A percentile compares a stretch with the other conserved stretches of the same genome.
phyloP scores from a whole-genome alignment of 1,284 basidiomycete genomes.

The Microbotryum scabiosae region DNA sequence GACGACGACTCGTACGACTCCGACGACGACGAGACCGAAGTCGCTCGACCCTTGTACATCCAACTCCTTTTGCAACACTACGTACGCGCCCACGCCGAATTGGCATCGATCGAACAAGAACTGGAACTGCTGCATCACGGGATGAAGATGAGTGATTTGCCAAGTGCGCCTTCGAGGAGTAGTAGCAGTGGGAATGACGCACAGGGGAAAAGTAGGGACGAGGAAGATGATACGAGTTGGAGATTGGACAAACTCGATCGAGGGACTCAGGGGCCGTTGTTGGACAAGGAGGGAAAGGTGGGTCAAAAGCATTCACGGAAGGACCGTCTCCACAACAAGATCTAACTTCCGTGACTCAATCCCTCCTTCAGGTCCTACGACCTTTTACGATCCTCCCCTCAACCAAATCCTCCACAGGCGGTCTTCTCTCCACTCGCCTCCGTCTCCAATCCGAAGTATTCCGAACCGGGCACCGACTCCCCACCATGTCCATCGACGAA shows the following conservation, averaged over 20 bases:
- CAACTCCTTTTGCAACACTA: conserved; percentile 65
- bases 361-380: conserved; percentile 44
- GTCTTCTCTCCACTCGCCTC: conserved; percentile 45
- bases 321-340: neutral
- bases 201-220: conserved; percentile 31
- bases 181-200: conserved; percentile 31
- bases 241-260: conserved; percentile 52
- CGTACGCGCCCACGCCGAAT: conserved; percentile 58
- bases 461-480: conserved; percentile 71
- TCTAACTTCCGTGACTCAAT: neutral
- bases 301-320: conserved; percentile 9
- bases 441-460: conserved; percentile 74
- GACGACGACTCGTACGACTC: conserved; percentile 27
- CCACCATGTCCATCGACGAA: conserved; percentile 94
- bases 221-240: conserved; percentile 56
- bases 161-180: neutral
- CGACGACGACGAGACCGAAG: conserved; percentile 51
- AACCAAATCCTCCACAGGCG: conserved; percentile 49
- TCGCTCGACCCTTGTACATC: conserved; percentile 57
- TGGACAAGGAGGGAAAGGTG: conserved; percentile 69
- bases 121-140: conserved; percentile 58
- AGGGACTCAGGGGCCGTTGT: conserved; percentile 51
- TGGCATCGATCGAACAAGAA: conserved; percentile 65
- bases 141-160: conserved; percentile 35
- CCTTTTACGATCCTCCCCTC: conserved; percentile 88